Evolutionary conservation across 2,329 filamentous ascomycete genomes (phyloP), one percentile per base, ranked within the genome.

Genomic region (Aureobasidium sp.): DNA sequence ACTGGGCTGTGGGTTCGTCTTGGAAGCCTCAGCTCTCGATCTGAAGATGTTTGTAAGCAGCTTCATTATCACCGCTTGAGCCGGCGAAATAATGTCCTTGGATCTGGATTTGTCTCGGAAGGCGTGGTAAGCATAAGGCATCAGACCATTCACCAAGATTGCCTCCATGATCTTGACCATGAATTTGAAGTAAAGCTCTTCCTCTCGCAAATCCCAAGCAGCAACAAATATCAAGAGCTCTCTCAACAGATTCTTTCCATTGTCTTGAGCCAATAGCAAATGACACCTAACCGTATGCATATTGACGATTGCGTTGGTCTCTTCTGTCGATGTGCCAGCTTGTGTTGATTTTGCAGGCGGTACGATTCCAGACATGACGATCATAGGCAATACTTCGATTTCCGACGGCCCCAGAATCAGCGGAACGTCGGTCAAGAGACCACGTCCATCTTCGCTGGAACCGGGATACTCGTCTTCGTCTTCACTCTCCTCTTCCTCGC

Each of bases 201-300:
- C 88, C 72, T 97, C 92, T 44, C 91, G 88, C 69, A 97, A 86
- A 71, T 97, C 93, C 93, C 93, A 97, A 9, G 96, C 92, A 5
- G 93, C 93, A 65, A 97, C 96, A 72, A 97, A 97, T 63, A 97
- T 95, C 47, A 97, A 80, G 69, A 97, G 84, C 73, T 97, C 93
- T 61, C 93, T 83, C 1, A 97, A 79, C 4, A 97, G 79, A 70
- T 95, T 96, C 67, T 92, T 87, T 3, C 93, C 93, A 65, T 91
- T 95, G 70, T 96, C 91, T 63, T 96, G 85, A 0, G 91, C 91
- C 45, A 97, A 79, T 54, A 97, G 84, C 70, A 97, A 89, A 70
- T 95, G 89, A 69, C 92, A 97, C 27, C 93, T 82, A 1, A 93
- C 90, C 64, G 91, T 90, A 73, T 97, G 91, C 75, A 96, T 86